Evolutionary conservation across 1,139 yeast species (phyloP).

Genomic region (Kodamaea plutei): DNA sequence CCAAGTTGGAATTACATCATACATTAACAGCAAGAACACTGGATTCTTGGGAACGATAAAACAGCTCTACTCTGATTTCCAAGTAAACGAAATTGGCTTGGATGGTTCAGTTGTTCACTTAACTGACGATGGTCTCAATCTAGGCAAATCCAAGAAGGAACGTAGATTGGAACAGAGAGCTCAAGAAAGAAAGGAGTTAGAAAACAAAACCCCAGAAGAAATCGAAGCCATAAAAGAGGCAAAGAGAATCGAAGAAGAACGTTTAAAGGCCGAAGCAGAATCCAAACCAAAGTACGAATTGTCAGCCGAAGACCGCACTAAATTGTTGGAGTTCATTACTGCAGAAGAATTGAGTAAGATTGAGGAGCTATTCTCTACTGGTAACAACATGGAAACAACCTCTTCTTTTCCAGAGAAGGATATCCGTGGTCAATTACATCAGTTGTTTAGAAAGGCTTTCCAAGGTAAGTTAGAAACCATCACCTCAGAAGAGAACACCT

Average conservation of each 20-base stretch:
- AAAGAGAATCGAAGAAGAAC: conserved; percentile 21
- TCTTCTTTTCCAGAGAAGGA: conserved; percentile 63
- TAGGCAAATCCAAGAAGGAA: conserved; percentile 49
- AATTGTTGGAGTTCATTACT: conserved; percentile 54
- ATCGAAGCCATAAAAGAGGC: conserved; percentile 29
- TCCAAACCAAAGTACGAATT: conserved; percentile 40
- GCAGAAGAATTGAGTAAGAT: conserved; percentile 54
- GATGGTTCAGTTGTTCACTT: conserved; percentile 73
- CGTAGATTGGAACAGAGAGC: conserved; percentile 44
- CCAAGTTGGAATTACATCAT: conserved; percentile 85
- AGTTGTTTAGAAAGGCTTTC: conserved; percentile 69
- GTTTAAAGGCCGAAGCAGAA: conserved; percentile 12
- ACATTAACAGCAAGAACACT: conserved; percentile 43
- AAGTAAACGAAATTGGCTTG: conserved; percentile 79
- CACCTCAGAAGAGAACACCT: conserved; percentile 66
- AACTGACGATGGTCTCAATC: conserved; percentile 64
- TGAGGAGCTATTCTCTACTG: conserved; percentile 52
- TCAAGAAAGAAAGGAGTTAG: conserved; percentile 35
- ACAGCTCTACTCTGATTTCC: conserved; percentile 89
- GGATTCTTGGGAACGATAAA: conserved; percentile 81
- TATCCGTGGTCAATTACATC: conserved; percentile 72
- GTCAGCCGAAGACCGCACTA: conserved; percentile 38
- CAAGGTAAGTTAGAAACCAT: conserved; percentile 72
- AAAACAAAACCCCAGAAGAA: conserved; percentile 33
- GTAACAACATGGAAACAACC: conserved; percentile 56